Evolutionary conservation across 208 protist species (phyloP).

Genomic region (Trypanosoma theileri): DNA sequence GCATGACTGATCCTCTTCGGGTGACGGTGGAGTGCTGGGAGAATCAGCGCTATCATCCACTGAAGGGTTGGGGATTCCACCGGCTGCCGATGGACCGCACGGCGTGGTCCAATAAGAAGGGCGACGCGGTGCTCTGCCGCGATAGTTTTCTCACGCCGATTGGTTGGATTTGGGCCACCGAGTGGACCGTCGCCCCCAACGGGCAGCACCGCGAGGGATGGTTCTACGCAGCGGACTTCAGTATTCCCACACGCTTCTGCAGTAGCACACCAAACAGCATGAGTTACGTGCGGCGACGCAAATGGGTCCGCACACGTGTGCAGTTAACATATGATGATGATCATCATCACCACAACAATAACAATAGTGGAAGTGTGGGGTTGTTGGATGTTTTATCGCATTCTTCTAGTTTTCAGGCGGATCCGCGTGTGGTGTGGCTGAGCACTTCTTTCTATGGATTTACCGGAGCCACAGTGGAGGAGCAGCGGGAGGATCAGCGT

Average conservation of each 20-base stretch:
- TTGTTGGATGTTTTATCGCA: background rate
- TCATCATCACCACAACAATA: no score
- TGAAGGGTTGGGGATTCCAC: slow-evolving; percentile 27
- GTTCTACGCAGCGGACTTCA: slow-evolving; percentile 38
- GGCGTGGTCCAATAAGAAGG: slow-evolving; percentile 38
- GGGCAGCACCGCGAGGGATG: slow-evolving; percentile 24
- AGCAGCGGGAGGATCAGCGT: slow-evolving; percentile 17
- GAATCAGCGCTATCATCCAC: slow-evolving; percentile 37
- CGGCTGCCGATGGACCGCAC: slow-evolving; percentile 31
- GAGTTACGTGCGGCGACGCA: slow-evolving; percentile 32
- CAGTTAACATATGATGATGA: background rate
- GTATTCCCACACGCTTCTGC: slow-evolving; percentile 21
- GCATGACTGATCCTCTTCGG: slow-evolving; percentile 21
- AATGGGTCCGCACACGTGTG: slow-evolving; percentile 31
- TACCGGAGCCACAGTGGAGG: slow-evolving; percentile 17
- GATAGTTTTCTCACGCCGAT: slow-evolving; percentile 26
- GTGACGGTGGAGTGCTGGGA: slow-evolving; percentile 37
- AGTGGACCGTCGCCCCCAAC: slow-evolving; percentile 27
- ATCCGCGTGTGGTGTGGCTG: slow-evolving; percentile 17
- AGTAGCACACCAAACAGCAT: slow-evolving; percentile 16
- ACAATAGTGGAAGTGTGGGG: no score
- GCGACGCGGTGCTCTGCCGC: slow-evolving; percentile 8
- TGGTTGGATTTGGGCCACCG: slow-evolving; percentile 27
- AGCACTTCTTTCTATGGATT: slow-evolving; percentile 26
- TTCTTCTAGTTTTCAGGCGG: slow-evolving; percentile 3